A percentile compares a stretch with the other conserved stretches of the same genome.
These are phyloP conservation scores for Solanum dulcamara DNA, from an alignment of 257 asterid species.

Conservation along the genomic window DNA sequence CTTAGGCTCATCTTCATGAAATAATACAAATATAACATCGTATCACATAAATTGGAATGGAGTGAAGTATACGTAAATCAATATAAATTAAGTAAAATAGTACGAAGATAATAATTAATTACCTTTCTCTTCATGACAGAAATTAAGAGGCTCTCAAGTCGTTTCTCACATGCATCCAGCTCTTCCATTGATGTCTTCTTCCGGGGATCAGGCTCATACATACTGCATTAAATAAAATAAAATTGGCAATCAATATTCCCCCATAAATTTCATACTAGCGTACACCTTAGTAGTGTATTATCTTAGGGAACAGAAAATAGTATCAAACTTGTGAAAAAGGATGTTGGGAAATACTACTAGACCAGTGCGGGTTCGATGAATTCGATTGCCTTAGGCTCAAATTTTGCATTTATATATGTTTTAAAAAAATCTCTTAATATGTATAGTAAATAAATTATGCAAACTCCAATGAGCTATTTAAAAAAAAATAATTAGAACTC, in stretches of 20 bases:
- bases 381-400: no score
- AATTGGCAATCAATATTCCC: no score
- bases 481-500: no score
- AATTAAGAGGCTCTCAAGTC: neutral
- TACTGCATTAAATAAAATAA: no score
- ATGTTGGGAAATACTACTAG: neutral
- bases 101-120: neutral
- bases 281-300: neutral
- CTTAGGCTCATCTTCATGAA: neutral
- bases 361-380: no score
- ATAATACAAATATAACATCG: neutral
- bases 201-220: neutral
- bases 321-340: neutral
- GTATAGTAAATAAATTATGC: no score
- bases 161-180: constrained; percentile 4
- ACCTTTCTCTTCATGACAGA: constrained; percentile 2
- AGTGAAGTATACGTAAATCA: neutral
- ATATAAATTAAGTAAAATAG: neutral
- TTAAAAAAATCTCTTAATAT: no score
- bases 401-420: no score
- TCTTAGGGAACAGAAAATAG: no score
- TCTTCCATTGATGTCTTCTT: constrained; percentile 5
- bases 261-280: neutral
- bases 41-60: neutral
- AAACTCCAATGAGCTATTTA: no score